A percentile compares a stretch with the other conserved stretches of the same genome.
Evolutionary conservation across 108 stramenopile species (phyloP).

Genomic region (Hondaea fermentalgiana): DNA sequence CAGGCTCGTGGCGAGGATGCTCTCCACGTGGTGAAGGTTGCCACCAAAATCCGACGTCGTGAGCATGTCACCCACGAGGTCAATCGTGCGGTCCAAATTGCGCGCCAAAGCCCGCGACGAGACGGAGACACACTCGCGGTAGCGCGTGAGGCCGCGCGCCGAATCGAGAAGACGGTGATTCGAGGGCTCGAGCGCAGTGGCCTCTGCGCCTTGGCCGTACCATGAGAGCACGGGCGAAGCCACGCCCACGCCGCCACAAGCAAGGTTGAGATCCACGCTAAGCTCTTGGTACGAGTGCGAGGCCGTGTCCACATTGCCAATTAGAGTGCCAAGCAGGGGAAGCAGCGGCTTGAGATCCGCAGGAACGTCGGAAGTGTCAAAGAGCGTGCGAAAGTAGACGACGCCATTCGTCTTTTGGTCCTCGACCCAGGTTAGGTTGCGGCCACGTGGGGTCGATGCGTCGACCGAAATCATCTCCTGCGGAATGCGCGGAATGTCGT

Average conservation of each 20-base stretch:
- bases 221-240: not conserved
- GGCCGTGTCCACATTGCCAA: not conserved
- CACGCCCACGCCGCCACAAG: not conserved
- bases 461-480: not conserved
- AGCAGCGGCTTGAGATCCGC: not conserved
- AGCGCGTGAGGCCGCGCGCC: not conserved
- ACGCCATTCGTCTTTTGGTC: conserved; percentile 14
- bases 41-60: not conserved
- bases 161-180: not conserved
- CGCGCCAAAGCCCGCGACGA: not conserved
- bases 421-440: not conserved
- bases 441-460: not conserved
- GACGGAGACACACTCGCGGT: not conserved
- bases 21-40: conserved; percentile 9
- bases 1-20: not conserved
- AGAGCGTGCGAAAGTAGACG: conserved; percentile 9
- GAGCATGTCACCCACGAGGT: not conserved
- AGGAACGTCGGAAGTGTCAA: not conserved
- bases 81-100: not conserved
- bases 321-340: not conserved
- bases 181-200: not conserved
- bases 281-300: not conserved
- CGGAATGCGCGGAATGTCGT: not conserved
- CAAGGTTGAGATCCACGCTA: not conserved
- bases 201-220: not conserved